These are phyloP conservation scores for Mycosarcoma maydis DNA, from an alignment of 1,284 basidiomycete species.

Conservation along the genomic window DNA sequence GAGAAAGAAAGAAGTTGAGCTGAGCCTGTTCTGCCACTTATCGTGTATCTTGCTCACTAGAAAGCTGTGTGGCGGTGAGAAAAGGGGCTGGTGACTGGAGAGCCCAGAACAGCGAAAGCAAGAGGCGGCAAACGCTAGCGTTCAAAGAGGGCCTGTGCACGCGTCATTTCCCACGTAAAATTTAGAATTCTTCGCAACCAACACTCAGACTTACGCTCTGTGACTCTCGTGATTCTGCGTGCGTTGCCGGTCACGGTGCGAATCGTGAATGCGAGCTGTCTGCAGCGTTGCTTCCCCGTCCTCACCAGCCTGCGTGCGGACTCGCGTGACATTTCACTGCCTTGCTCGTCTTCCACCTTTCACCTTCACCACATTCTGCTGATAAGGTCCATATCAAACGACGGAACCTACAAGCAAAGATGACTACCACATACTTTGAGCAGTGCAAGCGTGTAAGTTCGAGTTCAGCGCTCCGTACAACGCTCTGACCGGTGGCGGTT, in stretches of 20 bases:
- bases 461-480: not conserved
- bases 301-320: slow-evolving; percentile 9
- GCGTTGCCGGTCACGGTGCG: not conserved
- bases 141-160: slow-evolving; percentile 10
- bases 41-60: too few relatives aligned
- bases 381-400: too few relatives aligned
- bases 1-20: too few relatives aligned
- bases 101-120: too few relatives aligned
- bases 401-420: slow-evolving; percentile 5
- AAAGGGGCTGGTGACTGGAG: not conserved
- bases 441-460: slow-evolving; percentile 44
- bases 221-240: too few relatives aligned
- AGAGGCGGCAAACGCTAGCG: too few relatives aligned
- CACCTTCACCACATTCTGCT: not conserved
- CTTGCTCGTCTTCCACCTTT: not conserved
- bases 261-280: slow-evolving; percentile 2
- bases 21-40: too few relatives aligned
- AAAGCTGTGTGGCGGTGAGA: too few relatives aligned
- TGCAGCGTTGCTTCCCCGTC: slow-evolving; percentile 11
- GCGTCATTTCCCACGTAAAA: not conserved
- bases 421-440: slow-evolving; percentile 44
- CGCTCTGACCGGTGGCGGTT: not conserved
- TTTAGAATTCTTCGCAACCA: slow-evolving; percentile 15
- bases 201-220: too few relatives aligned
- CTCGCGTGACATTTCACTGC: slow-evolving; percentile 17